A percentile compares a stretch with the other conserved stretches of the same genome.
Evolutionary conservation across 108 stramenopile species (phyloP).

Genomic region (Cyclotella cryptica): DNA sequence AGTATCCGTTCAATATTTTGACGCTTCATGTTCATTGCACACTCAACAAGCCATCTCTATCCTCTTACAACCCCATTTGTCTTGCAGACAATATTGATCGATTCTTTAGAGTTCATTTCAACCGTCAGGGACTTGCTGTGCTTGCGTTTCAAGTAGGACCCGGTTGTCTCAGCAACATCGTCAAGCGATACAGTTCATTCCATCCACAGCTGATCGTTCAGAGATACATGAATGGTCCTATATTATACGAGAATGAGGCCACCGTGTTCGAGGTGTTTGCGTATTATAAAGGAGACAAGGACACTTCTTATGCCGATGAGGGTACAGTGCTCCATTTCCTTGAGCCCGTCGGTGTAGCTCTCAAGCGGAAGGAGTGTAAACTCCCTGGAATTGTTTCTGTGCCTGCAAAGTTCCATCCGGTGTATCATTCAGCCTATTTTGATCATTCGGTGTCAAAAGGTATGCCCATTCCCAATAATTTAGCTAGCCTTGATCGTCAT

Average conservation of each 20-base stretch:
- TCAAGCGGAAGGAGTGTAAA: slow-evolving; percentile 15
- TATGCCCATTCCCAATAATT: too few species aligned
- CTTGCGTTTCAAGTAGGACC: slow-evolving; percentile 71
- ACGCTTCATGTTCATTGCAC: background rate
- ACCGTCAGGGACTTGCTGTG: slow-evolving; percentile 73
- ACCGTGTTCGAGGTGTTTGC: slow-evolving; percentile 84
- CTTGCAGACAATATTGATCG: slow-evolving; percentile 49
- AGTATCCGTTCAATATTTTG: too few species aligned
- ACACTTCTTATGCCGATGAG: slow-evolving; percentile 53
- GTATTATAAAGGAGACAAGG: slow-evolving; percentile 68
- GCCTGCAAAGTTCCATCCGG: slow-evolving; percentile 67
- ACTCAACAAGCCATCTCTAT: background rate
- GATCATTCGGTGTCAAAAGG: slow-evolving; percentile 89
- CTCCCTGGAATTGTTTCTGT: slow-evolving; percentile 74
- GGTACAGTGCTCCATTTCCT: slow-evolving; percentile 83
- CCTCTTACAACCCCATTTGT: too few species aligned
- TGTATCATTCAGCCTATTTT: slow-evolving; percentile 71
- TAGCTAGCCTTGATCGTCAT: too few species aligned
- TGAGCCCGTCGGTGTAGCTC: slow-evolving; percentile 24
- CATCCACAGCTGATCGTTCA: slow-evolving; percentile 71
- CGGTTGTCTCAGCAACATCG: too few species aligned
- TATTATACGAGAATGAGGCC: slow-evolving; percentile 28
- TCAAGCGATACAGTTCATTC: slow-evolving; percentile 42
- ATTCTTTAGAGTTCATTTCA: slow-evolving; percentile 65
- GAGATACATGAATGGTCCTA: slow-evolving; percentile 39